These are phyloP conservation scores for Odontarrhena argentea DNA, from an alignment of 345 rosid species.

Conservation along the genomic window DNA sequence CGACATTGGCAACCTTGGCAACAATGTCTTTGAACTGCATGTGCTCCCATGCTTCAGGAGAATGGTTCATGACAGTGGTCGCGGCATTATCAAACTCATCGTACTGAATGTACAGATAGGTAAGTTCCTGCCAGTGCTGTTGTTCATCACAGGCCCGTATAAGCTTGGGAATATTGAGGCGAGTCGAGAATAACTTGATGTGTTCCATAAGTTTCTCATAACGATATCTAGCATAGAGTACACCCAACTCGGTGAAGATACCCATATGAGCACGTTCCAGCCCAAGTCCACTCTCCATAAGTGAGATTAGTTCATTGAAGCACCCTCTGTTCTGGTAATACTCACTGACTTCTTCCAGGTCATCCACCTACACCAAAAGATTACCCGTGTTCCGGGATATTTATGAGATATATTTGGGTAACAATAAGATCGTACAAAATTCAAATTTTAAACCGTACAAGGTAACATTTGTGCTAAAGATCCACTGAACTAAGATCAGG, in stretches of 20 bases:
- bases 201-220: conserved; percentile 98
- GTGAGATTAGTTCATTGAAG: conserved; percentile 95
- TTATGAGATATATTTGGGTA: conserved; percentile 20
- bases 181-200: conserved; percentile 91
- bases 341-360: conserved; percentile 95
- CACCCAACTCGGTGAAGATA: conserved; percentile 97
- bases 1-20: conserved; percentile 95
- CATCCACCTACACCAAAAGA: conserved; percentile 73
- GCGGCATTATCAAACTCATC: conserved; percentile 99
- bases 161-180: conserved; percentile 97
- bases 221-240: conserved; percentile 94
- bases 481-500: background rate
- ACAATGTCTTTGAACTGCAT: conserved; percentile 95
- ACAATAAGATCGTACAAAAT: background rate
- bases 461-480: conserved; percentile 1
- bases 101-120: conserved; percentile 84
- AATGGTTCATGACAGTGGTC: conserved; percentile 96
- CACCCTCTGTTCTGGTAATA: conserved; percentile 96
- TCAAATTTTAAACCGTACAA: background rate
- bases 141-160: conserved; percentile 98
- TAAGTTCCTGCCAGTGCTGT: conserved; percentile 96
- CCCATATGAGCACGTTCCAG: conserved; percentile 99
- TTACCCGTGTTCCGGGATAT: conserved; percentile 1
- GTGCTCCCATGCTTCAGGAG: conserved; percentile 99
- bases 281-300: conserved; percentile 98